These are phyloP conservation scores for Hansenula lynferdii DNA, from an alignment of 1,139 yeast genomes.

Conservation along the genomic window DNA sequence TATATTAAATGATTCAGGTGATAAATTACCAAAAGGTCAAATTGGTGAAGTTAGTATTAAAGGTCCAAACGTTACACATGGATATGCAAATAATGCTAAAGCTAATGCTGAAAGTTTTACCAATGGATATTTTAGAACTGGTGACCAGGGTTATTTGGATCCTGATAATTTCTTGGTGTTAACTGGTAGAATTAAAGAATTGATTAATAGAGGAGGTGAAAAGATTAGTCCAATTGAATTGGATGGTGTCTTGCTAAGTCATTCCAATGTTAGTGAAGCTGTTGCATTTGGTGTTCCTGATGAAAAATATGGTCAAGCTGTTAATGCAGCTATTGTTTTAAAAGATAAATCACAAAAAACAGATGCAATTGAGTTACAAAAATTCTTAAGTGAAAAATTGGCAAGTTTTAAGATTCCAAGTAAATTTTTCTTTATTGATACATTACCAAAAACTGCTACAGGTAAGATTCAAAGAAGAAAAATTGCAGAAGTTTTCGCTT, in stretches of 20 bases:
- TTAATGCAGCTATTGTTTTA: conserved; percentile 61
- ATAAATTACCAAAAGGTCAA: conserved; percentile 39
- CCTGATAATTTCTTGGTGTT: conserved; percentile 51
- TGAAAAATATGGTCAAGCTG: conserved; percentile 60
- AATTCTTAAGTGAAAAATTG: conserved; percentile 38
- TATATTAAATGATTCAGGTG: conserved; percentile 45
- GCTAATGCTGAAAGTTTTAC: conserved; percentile 65
- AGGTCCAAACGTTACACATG: conserved; percentile 65
- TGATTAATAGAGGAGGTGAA: conserved; percentile 68
- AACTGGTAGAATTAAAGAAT: conserved; percentile 64
- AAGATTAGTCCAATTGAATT: conserved; percentile 65
- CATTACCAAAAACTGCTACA: conserved; percentile 66
- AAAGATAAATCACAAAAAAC: conserved; percentile 32
- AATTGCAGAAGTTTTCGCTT: conserved; percentile 41
- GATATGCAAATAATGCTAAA: conserved; percentile 61
- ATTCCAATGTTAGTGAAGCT: conserved; percentile 59
- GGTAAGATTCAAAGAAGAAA: conserved; percentile 65
- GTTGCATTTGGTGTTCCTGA: conserved; percentile 63
- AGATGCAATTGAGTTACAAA: conserved; percentile 40
- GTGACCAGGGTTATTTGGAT: conserved; percentile 64
- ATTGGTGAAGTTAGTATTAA: conserved; percentile 64
- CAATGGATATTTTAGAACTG: conserved; percentile 57
- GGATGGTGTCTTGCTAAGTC: conserved; percentile 50
- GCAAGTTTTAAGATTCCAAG: conserved; percentile 55
- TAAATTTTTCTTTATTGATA: conserved; percentile 50